Base-by-base conservation (phyloP, 2,329 filamentous ascomycete species). In the Aureobasidium lini region DNA sequence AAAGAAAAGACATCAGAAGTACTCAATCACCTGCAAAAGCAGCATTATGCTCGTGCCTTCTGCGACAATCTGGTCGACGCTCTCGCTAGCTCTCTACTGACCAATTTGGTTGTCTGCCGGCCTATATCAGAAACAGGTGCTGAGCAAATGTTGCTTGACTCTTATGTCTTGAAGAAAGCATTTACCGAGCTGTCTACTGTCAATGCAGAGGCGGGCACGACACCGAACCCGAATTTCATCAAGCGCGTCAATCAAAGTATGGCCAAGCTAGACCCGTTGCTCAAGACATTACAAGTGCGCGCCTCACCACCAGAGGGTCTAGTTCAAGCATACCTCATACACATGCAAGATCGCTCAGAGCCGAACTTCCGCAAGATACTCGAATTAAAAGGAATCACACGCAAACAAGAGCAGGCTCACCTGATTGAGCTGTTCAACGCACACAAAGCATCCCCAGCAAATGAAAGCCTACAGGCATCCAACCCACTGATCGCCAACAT, bases 91-190 rank as follows among this genome's bases (percentile, higher is more conserved):
- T 82, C 85, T 1, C 97, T 94, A 70, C 83, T 96, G 64, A 78
- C 80, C 63, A 95, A 88, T 69, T 87, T 97, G 60, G 90, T 95
- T 43, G 88, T 90, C 69, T 96, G 91, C 74, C 86, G 86, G 65
- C 94, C 94, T 0, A 88, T 99, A 50, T 93, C 90, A 5, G 94
- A 97, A 74, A 89, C 91, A 58, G 94, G 92, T 11, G 94, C 94
- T 10, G 93, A 99, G 73, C 94, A 96, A 84, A 96, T 99, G 91
- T 81, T 97, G 18, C 84, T 99, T 4, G 94, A 99, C 74, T 92
- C 93, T 64, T 97, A 97, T 69, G 89, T 89, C 8, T 78, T 96
- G 23, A 92, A 90, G 60, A 91, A 93, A 68, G 84, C 84, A 1
- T 85, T 95, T 62, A 84, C 85, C 53, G 85, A 84, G 59, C 78